Conservation (phyloP, 176 grass and related monocot species). For the Aegilops umbellulata region DNA sequence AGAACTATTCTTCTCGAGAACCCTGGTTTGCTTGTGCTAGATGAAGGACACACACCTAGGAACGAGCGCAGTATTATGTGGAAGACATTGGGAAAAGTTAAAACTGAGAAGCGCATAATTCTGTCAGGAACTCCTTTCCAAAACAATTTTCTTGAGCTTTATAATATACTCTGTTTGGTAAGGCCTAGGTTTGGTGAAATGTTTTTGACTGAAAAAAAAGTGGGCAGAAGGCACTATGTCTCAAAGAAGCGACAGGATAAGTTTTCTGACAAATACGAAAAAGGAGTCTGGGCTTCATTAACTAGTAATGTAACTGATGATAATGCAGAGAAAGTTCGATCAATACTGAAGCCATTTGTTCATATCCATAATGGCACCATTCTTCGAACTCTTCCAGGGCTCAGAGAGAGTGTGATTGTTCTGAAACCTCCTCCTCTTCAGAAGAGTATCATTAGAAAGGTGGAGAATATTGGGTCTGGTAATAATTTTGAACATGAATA, state of each 20-base stretch:
- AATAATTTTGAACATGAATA: slow-evolving; percentile 79
- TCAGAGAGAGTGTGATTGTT: slow-evolving; percentile 70
- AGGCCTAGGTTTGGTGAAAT: slow-evolving; percentile 81
- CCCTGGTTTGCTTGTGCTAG: slow-evolving; percentile 84
- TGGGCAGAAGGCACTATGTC: slow-evolving; percentile 30
- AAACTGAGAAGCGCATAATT: slow-evolving; percentile 79
- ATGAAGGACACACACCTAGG: slow-evolving; percentile 94
- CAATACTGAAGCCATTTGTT: slow-evolving; percentile 88
- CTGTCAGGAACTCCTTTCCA: slow-evolving; percentile 97
- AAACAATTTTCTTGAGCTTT: slow-evolving; percentile 93
- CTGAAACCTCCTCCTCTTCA: slow-evolving; percentile 59
- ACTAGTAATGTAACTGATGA: slow-evolving; percentile 81
- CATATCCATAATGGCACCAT: slow-evolving; percentile 91
- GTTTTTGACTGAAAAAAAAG: slow-evolving; percentile 65
- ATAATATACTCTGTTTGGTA: slow-evolving; percentile 89
- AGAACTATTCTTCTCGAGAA: slow-evolving; percentile 74
- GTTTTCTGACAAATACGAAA: slow-evolving; percentile 62
- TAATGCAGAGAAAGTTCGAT: slow-evolving; percentile 82
- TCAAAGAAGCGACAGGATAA: slow-evolving; percentile 47
- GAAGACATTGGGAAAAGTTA: slow-evolving; percentile 81
- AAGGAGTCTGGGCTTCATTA: slow-evolving; percentile 82
- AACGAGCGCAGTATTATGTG: slow-evolving; percentile 74
- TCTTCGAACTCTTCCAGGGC: slow-evolving; percentile 76
- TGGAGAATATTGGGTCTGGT: slow-evolving; percentile 72
- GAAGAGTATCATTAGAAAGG: slow-evolving; percentile 73